Evolutionary conservation across 148 eudicot genomes (phyloP).

Genomic region (Nepenthes mirabilis): DNA sequence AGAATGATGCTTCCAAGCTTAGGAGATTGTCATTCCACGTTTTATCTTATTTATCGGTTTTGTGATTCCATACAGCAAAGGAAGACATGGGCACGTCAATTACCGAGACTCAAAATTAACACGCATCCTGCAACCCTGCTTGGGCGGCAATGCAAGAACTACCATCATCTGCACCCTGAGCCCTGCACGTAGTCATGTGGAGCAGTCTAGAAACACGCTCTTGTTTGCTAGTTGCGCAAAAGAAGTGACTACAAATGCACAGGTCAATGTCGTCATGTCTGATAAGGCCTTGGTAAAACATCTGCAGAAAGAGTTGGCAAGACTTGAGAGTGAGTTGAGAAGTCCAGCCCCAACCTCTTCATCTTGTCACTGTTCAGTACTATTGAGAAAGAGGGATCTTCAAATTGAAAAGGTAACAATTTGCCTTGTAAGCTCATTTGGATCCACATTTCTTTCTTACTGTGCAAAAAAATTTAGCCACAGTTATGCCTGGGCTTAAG

Average conservation of each 20-base stretch:
- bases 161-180: conserved; percentile 90
- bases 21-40: neutral
- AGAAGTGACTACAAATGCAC: conserved; percentile 87
- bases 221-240: conserved; percentile 92
- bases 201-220: conserved; percentile 95
- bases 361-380: conserved; percentile 48
- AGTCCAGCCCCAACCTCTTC: conserved; percentile 61
- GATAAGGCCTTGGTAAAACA: conserved; percentile 97
- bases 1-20: too few species aligned
- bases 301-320: conserved; percentile 79
- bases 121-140: conserved; percentile 77
- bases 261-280: conserved; percentile 95
- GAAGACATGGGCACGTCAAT: conserved; percentile 83
- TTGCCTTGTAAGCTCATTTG: neutral
- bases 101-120: conserved; percentile 92
- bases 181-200: conserved; percentile 88
- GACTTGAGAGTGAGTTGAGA: conserved; percentile 75
- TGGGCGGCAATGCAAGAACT: conserved; percentile 98
- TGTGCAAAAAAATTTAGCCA: neutral
- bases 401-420: conserved; percentile 76
- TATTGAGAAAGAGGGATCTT: conserved; percentile 70
- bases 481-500: neutral
- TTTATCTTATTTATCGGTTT: neutral
- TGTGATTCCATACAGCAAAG: conserved; percentile 50
- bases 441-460: neutral